These are phyloP conservation scores for Aurantiochytrium sp. DNA, from an alignment of 108 stramenopile species.

Conservation along the genomic window DNA sequence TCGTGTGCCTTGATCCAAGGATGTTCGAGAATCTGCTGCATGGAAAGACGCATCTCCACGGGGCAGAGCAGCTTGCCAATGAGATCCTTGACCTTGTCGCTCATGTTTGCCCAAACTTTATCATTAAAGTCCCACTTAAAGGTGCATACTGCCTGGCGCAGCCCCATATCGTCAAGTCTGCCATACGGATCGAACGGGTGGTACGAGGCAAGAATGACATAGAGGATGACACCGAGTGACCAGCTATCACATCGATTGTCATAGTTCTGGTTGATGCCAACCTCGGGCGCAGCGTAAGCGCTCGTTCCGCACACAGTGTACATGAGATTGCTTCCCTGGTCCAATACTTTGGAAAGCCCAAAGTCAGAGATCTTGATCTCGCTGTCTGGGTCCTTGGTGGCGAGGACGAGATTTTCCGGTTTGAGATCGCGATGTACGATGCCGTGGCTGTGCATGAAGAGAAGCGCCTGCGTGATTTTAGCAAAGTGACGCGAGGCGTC, in stretches of 20 bases:
- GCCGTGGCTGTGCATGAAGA: slow-evolving; percentile 64
- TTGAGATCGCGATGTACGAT: slow-evolving; percentile 79
- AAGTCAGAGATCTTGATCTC: slow-evolving; percentile 96
- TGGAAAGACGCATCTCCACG: not conserved
- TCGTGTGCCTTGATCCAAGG: slow-evolving; percentile 23
- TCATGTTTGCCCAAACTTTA: slow-evolving; percentile 38
- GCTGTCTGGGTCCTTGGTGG: slow-evolving; percentile 57
- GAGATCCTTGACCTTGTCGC: slow-evolving; percentile 19
- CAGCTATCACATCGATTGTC: slow-evolving; percentile 83
- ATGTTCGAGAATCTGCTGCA: slow-evolving; percentile 22
- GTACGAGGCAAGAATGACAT: slow-evolving; percentile 91
- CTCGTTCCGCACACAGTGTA: slow-evolving; percentile 88
- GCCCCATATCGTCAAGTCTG: slow-evolving; percentile 66
- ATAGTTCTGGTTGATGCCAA: slow-evolving; percentile 69
- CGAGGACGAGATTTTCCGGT: slow-evolving; percentile 73
- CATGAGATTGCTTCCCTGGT: slow-evolving; percentile 54
- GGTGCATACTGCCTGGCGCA: not conserved
- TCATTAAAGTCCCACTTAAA: slow-evolving; percentile 16
- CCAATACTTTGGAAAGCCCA: slow-evolving; percentile 83
- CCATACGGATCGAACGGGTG: slow-evolving; percentile 74
- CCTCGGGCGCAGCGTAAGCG: slow-evolving; percentile 83
- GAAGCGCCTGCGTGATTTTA: not conserved
- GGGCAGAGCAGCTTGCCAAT: slow-evolving; percentile 24
- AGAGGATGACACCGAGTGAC: slow-evolving; percentile 85
- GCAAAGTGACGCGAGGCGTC: not conserved